A percentile compares a stretch with the other conserved stretches of the same genome.
phyloP scores from a whole-genome alignment of 2,329 filamentous ascomycete species.

The Sarocladium strictum region DNA sequence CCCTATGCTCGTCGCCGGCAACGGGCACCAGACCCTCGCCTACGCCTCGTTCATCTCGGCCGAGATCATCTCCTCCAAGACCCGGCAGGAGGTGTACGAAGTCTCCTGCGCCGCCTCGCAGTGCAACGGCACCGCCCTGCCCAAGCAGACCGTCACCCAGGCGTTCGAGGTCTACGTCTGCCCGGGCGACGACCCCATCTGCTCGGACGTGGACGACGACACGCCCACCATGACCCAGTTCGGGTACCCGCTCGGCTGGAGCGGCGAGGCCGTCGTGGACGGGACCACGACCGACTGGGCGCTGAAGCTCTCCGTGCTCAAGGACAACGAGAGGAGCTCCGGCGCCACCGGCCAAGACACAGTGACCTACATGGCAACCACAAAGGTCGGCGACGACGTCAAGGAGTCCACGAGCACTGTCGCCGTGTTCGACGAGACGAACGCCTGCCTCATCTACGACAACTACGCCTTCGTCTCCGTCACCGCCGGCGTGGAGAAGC shows the following conservation, averaged over 20 bases:
- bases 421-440: not conserved
- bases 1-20: not conserved
- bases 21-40: not conserved
- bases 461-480: constrained; percentile 5
- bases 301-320: not conserved
- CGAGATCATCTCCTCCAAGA: not conserved
- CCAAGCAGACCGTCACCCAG: constrained; percentile 7
- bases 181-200: constrained; percentile 1
- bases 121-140: not conserved
- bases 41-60: constrained; percentile 7
- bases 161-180: constrained; percentile 3
- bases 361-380: not conserved
- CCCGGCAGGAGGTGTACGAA: constrained; percentile 1
- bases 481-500: not conserved
- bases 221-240: not conserved
- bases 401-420: not conserved
- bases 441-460: not conserved
- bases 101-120: constrained; percentile 2
- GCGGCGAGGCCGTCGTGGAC: not conserved
- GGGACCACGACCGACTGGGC: constrained; percentile 4
- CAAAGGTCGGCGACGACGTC: constrained; percentile 5
- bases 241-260: constrained; percentile 4
- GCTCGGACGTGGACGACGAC: not conserved
- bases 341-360: not conserved
- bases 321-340: constrained; percentile 5